phyloP scores from a whole-genome alignment of 169 alveolate genomes.

The Babesia divergens region DNA sequence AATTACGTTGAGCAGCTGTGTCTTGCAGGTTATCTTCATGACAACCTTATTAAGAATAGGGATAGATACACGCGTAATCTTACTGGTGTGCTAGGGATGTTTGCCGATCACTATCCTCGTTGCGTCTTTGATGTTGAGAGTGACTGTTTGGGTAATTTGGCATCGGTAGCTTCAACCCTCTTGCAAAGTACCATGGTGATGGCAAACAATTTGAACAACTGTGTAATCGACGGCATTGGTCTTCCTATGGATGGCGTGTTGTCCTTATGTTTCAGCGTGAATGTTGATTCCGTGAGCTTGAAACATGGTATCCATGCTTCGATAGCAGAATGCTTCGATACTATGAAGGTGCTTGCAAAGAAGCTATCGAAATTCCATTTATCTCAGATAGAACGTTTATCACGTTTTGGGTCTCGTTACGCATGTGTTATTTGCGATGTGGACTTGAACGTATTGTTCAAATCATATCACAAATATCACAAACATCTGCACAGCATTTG shows the following conservation, averaged over 20 bases:
- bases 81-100: not conserved
- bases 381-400: slow-evolving; percentile 13
- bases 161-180: not conserved
- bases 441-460: slow-evolving; percentile 1
- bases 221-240: not conserved
- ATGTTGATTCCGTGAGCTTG: slow-evolving; percentile 1
- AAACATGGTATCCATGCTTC: not conserved
- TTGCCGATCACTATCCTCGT: slow-evolving; percentile 20
- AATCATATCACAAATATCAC: slow-evolving; percentile 14
- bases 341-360: slow-evolving; percentile 3
- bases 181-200: not conserved
- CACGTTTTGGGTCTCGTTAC: slow-evolving; percentile 10
- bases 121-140: not conserved
- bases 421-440: not conserved
- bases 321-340: slow-evolving; percentile 12
- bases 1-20: slow-evolving; percentile 48
- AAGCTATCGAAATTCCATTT: slow-evolving; percentile 5
- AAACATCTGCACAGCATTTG: slow-evolving; percentile 11
- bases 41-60: slow-evolving; percentile 3
- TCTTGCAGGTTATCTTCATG: slow-evolving; percentile 2
- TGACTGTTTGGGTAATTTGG: not conserved
- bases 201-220: not conserved
- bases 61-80: not conserved
- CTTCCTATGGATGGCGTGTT: not conserved
- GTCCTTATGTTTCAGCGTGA: not conserved